phyloP scores from a whole-genome alignment of 768 basidiomycete species.

The Terana coerulea region DNA sequence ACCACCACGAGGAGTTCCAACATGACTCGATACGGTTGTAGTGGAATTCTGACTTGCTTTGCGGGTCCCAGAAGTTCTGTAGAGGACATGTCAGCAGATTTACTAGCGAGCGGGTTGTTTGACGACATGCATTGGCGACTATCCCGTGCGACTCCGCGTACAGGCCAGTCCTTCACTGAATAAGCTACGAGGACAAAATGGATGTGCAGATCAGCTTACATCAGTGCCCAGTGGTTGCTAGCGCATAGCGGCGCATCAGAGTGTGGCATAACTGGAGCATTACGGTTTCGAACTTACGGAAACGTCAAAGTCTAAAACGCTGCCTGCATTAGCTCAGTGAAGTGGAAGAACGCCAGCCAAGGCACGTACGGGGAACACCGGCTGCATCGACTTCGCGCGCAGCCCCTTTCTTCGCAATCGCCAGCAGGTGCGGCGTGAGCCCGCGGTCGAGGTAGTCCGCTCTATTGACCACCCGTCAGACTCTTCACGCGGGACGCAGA shows the following conservation, averaged over 20 bases:
- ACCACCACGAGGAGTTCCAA: slow-evolving; percentile 79
- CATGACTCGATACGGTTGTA: slow-evolving; percentile 61
- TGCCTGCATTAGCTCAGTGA: slow-evolving; percentile 1
- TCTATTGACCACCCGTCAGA: slow-evolving; percentile 31
- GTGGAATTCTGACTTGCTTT: slow-evolving; percentile 55
- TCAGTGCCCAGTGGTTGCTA: slow-evolving; percentile 88
- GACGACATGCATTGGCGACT: slow-evolving; percentile 67
- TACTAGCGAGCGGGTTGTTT: background rate
- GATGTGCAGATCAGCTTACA: slow-evolving; percentile 43
- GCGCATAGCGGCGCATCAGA: background rate
- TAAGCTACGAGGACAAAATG: slow-evolving; percentile 2
- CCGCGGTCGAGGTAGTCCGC: slow-evolving; percentile 87
- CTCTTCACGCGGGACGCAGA: background rate
- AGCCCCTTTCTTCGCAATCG: slow-evolving; percentile 78
- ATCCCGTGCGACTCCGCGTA: slow-evolving; percentile 91
- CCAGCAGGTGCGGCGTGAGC: slow-evolving; percentile 77
- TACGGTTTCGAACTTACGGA: slow-evolving; percentile 57
- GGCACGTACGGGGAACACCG: slow-evolving; percentile 76
- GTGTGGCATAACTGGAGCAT: background rate
- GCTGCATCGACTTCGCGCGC: slow-evolving; percentile 83
- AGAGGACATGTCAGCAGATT: background rate
- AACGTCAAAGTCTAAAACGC: slow-evolving; percentile 74
- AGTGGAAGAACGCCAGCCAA: background rate
- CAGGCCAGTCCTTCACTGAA: slow-evolving; percentile 69
- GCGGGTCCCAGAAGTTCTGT: slow-evolving; percentile 88